These are phyloP conservation scores for Pseudogymnoascus sp. DNA, from an alignment of 2,329 filamentous ascomycete species.

Conservation along the genomic window DNA sequence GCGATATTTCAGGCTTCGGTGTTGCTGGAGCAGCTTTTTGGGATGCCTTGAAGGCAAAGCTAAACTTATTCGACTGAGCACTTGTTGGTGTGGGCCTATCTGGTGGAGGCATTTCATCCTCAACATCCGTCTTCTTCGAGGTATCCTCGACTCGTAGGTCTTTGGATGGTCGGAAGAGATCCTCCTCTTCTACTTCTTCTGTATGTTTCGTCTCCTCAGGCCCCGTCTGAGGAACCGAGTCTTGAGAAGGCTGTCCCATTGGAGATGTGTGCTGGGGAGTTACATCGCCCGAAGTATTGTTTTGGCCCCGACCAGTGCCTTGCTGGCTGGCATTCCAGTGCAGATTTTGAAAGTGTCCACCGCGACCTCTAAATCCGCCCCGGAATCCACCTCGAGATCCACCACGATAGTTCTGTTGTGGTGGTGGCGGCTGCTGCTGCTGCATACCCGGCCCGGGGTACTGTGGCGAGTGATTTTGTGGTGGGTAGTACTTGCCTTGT, in stretches of 20 bases:
- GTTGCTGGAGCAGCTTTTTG: conserved; percentile 48
- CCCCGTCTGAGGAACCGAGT: conserved; percentile 17
- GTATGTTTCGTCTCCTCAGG: conserved; percentile 28
- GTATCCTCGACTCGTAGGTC: conserved; percentile 57
- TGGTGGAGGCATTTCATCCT: conserved; percentile 47
- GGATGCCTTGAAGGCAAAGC: conserved; percentile 82
- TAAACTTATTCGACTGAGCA: conserved; percentile 61
- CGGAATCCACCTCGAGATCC: background rate
- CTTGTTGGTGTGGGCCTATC: conserved; percentile 40
- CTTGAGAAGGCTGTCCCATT: conserved; percentile 23
- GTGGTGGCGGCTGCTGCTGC: conserved; percentile 43
- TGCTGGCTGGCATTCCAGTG: conserved; percentile 60
- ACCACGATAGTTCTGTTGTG: conserved; percentile 28
- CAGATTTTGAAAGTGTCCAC: conserved; percentile 53
- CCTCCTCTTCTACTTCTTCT: conserved; percentile 29
- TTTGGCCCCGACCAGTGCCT: conserved; percentile 40
- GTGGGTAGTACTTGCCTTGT: conserved; percentile 46
- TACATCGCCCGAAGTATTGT: conserved; percentile 32
- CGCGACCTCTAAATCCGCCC: conserved; percentile 36
- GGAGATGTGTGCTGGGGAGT: conserved; percentile 28
- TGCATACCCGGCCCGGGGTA: conserved; percentile 45
- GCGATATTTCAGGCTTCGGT: conserved; percentile 57
- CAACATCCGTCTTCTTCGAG: conserved; percentile 39
- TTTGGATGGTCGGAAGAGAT: conserved; percentile 55
- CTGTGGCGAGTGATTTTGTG: conserved; percentile 36